Base-by-base conservation (phyloP, 1,284 basidiomycete genomes). In the Ustilago trichophora region DNA sequence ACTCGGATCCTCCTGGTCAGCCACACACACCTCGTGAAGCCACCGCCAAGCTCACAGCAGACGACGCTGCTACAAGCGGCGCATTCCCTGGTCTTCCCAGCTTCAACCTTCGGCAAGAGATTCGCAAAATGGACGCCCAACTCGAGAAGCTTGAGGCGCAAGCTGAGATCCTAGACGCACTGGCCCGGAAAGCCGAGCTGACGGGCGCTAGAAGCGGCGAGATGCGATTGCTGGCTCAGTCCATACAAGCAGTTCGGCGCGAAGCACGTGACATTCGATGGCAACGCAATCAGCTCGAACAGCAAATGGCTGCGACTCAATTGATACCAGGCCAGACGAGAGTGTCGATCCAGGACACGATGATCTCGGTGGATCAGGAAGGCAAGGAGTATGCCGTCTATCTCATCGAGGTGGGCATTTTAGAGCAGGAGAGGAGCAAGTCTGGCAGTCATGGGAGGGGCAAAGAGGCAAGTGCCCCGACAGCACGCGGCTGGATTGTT, bases 111-210 rank as follows among this genome's bases (percentile, higher is more conserved):
- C 44, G 46, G 6, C 48, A 53, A 15, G 67, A 70, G 36, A 47
- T 70, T 9, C 34, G 31, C 19, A 56, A 43, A 40, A 54, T 74
- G 2, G 84, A 86, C 13, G 87, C 88, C 34, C 90, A 92, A 64
- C 88, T 96, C 42, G 83, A 85, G 8, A 90, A 90, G 73, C 83
- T 94, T 8, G 86, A 89, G 68, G 86, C 88, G 2, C 95, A 98
- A 74, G 89, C 91, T 46, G 83, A 86, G 16, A 90, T 94, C 83
- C 85, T 98, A 12, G 89, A 91, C 59, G 90, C 89, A 1, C 84
- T 98, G 26, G 91, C 96, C 72, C 89, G 91, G 67, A 94, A 95
- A 81, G 95, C 95, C 0, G 95, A 98, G 78, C 83, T 98, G 35
- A 93, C 92, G 0, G 95, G 94, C 0, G 58, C 75, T 0, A 91